phyloP scores from a whole-genome alignment of 2,329 filamentous ascomycete species.

The Aspergillus sp. region DNA sequence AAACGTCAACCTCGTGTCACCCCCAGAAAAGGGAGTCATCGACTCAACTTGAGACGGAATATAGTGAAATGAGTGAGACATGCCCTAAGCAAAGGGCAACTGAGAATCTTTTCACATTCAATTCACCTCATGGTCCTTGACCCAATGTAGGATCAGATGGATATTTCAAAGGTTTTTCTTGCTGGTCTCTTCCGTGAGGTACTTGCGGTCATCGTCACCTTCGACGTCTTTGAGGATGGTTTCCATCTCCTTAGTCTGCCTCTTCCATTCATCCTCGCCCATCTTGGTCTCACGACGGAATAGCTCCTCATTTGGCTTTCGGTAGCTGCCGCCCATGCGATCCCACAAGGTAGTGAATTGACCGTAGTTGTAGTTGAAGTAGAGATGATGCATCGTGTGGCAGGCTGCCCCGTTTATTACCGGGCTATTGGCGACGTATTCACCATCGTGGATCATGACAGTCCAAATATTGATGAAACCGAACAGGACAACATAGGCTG shows the following conservation, averaged over 20 bases:
- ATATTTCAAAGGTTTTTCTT: constrained; percentile 39
- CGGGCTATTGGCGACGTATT: constrained; percentile 88
- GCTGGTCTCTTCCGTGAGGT: constrained; percentile 31
- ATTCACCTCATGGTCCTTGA: neutral
- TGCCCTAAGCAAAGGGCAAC: neutral
- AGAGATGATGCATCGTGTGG: constrained; percentile 87
- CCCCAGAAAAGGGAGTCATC: neutral
- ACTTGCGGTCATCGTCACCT: constrained; percentile 52
- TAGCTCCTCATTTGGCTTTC: constrained; percentile 79
- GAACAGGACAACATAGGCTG: constrained; percentile 82
- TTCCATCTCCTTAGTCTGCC: constrained; percentile 75
- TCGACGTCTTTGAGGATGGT: constrained; percentile 72
- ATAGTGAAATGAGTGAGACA: neutral
- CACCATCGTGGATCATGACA: constrained; percentile 92
- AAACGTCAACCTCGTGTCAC: constrained; percentile 19
- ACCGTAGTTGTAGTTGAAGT: constrained; percentile 90
- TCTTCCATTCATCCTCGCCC: constrained; percentile 74
- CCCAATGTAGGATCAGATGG: neutral
- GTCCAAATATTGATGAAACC: constrained; percentile 96
- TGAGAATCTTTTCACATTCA: neutral
- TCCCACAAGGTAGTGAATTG: constrained; percentile 95
- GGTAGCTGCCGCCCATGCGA: constrained; percentile 80
- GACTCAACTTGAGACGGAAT: neutral
- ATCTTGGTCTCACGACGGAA: constrained; percentile 85
- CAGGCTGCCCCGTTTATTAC: constrained; percentile 92